Conservation (phyloP, 331 rosid species). For the Dryas integrifolia region DNA sequence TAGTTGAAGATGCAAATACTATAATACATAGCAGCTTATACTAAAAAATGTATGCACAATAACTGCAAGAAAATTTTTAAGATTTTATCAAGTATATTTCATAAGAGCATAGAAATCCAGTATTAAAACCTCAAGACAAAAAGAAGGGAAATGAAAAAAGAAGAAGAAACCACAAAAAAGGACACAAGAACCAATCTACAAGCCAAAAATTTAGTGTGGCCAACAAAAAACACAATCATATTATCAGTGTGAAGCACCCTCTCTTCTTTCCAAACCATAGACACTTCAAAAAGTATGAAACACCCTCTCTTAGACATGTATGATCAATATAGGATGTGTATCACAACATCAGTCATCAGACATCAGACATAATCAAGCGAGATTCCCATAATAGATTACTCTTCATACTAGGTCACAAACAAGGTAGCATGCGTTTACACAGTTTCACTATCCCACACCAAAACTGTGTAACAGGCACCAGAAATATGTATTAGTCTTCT, state of each 20-base stretch:
- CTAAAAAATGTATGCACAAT: not conserved
- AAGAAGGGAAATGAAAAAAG: no score
- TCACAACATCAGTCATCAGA: not conserved
- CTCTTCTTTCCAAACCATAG: not conserved
- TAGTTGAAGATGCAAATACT: not conserved
- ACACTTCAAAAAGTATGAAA: not conserved
- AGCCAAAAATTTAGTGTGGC: not conserved
- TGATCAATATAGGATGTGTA: not conserved
- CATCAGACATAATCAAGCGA: not conserved
- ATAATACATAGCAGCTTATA: not conserved
- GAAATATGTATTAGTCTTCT: not conserved
- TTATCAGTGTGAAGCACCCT: not conserved
- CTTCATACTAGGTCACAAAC: not conserved
- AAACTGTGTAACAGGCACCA: not conserved
- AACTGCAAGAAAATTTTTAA: not conserved
- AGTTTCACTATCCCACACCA: not conserved
- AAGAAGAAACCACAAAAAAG: not conserved
- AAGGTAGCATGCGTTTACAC: not conserved
- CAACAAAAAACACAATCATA: not conserved
- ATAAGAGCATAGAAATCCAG: not conserved
- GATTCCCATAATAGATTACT: not conserved
- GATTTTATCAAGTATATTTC: not conserved
- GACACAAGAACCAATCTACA: not conserved
- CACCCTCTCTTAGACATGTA: not conserved
- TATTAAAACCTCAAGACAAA: not conserved